Evolutionary conservation across 2,329 filamentous ascomycete genomes (phyloP), one percentile per base, ranked within the genome.

Genomic region (Parastagonospora nodorum): DNA sequence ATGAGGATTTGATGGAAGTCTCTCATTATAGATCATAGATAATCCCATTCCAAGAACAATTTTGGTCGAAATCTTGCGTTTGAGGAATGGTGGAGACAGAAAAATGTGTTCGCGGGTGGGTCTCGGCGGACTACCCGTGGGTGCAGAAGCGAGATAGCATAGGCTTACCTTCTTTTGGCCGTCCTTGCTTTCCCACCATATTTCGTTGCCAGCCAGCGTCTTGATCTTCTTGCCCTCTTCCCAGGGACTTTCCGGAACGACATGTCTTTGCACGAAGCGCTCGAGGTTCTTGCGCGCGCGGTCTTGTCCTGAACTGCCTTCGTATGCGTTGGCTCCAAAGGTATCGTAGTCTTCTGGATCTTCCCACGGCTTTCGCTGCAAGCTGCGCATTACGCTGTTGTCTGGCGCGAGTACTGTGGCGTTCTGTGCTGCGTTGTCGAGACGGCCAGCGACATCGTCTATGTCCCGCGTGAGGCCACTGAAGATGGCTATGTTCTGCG

Each of bases 311-410:
- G 84, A 84, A 1, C 81, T 77, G 0, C 92, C 92, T 40, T 88
- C 84, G 68, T 96, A 97, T 1, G 88, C 90, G 29, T 86, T 75
- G 1, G 82, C 79, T 0, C 90, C 91, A 3, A 88, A 76, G 1
- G 74, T 73, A 3, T 80, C 76, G 70, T 94, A 93, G 59, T 96
- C 92, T 45, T 81, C 75, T 0, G 88, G 84, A 56, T 92, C 80
- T 64, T 87, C 90, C 90, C 90, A 96, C 0, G 92, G 92, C 73
- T 97, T 97, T 45, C 88, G 82, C 1, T 92, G 89, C 19, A 97
- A 78, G 1, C 75, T 78, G 58, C 89, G 88, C 66, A 99, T 85
- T 2, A 87, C 91, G 14, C 83, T 85, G 78, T 99, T 97, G 46
- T 89, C 78, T 0, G 94, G 94, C 5, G 92, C 93, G 2, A 97